phyloP scores from a whole-genome alignment of 495 filamentous ascomycete species.

The Trichocladium antarcticum region DNA sequence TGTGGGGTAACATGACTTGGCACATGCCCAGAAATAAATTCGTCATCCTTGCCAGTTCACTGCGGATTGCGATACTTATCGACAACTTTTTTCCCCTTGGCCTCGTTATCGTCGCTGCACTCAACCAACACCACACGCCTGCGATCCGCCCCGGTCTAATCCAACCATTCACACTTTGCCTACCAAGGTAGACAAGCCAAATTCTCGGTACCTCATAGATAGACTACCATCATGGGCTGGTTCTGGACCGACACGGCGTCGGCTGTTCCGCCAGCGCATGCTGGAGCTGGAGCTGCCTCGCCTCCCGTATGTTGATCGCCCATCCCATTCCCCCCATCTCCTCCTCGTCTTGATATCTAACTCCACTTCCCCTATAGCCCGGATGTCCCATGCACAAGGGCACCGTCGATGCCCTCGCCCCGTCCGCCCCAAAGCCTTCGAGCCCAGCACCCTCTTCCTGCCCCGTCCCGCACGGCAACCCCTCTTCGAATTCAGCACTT shows the following conservation, averaged over 20 bases:
- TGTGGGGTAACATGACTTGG: slow-evolving; percentile 4
- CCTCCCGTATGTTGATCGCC: slow-evolving; percentile 53
- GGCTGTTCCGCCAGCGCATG: slow-evolving; percentile 21
- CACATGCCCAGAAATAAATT: slow-evolving; percentile 1
- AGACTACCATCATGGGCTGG: slow-evolving; percentile 66
- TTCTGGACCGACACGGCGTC: slow-evolving; percentile 78
- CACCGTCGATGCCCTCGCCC: slow-evolving; percentile 35
- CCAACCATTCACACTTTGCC: background rate
- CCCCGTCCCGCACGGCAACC: slow-evolving; percentile 41
- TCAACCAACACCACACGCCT: too few relatives aligned
- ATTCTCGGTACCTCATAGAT: background rate
- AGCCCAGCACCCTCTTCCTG: slow-evolving; percentile 29
- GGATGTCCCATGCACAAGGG: slow-evolving; percentile 84
- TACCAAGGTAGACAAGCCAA: background rate
- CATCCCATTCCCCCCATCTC: background rate
- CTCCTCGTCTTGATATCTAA: slow-evolving; percentile 13
- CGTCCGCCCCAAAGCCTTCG: slow-evolving; percentile 18
- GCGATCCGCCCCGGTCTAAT: background rate
- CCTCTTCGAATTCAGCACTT: slow-evolving; percentile 30
- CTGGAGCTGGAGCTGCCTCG: slow-evolving; percentile 34
- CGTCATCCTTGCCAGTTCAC: slow-evolving; percentile 9
- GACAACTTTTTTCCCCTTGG: slow-evolving; percentile 10
- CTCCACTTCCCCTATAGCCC: slow-evolving; percentile 43
- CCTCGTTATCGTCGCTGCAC: background rate
- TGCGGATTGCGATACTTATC: too few relatives aligned